phyloP scores from a whole-genome alignment of 228 moss, liverwort and hornwort genomes.

The Sphagnum magellanicum region DNA sequence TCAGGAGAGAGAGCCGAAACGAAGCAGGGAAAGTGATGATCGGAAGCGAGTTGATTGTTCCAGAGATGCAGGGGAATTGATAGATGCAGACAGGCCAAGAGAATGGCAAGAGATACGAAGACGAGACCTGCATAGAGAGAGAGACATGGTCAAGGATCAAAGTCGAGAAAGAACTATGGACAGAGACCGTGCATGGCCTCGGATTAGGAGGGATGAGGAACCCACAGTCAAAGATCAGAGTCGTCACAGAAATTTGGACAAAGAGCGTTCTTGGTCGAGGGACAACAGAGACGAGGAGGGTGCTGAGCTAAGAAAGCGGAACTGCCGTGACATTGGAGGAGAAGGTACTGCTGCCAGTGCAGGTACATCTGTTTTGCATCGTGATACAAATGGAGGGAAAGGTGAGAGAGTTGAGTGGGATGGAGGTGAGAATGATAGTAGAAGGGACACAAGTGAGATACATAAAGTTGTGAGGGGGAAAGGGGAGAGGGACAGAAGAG shows the following conservation, averaged over 20 bases:
- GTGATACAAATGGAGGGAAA: background rate
- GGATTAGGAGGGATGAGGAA: slow-evolving; percentile 9
- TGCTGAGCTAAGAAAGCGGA: slow-evolving; percentile 6
- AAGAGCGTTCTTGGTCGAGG: slow-evolving; percentile 2
- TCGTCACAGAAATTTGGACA: slow-evolving; percentile 7
- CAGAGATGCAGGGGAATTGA: background rate
- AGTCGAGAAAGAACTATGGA: slow-evolving; percentile 6
- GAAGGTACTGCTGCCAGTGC: slow-evolving; percentile 4
- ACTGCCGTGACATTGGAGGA: slow-evolving; percentile 1
- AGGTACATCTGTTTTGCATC: background rate
- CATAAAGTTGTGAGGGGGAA: slow-evolving; percentile 4
- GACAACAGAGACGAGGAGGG: slow-evolving; percentile 7
- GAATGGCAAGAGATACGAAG: slow-evolving; percentile 1
- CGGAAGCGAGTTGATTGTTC: background rate
- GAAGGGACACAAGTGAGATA: slow-evolving; percentile 7
- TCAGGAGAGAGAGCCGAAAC: slow-evolving; percentile 5
- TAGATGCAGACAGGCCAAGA: slow-evolving; percentile 1
- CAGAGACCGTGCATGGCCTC: slow-evolving; percentile 1
- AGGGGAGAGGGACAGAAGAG: slow-evolving; percentile 9
- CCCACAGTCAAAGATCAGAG: slow-evolving; percentile 5
- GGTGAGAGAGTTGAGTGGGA: background rate
- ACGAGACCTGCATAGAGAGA: background rate
- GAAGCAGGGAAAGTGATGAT: slow-evolving; percentile 6
- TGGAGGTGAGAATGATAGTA: slow-evolving; percentile 8
- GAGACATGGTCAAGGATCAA: slow-evolving; percentile 7